Conservation (phyloP, 2,329 filamentous ascomycete genomes). For the Paraphoma chrysanthemicola region DNA sequence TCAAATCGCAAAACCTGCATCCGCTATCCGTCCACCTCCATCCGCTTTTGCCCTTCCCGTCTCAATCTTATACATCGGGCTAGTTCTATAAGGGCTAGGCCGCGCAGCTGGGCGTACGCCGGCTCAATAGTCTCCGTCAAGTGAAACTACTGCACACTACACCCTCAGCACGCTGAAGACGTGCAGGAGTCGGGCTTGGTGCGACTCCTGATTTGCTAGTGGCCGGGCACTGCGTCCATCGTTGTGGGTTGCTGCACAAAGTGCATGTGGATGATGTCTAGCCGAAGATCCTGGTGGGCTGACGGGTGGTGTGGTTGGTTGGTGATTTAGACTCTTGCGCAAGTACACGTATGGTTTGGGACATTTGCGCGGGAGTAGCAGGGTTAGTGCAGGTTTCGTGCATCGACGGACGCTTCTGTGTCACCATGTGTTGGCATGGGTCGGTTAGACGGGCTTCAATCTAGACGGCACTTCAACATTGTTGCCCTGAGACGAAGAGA, state of each 20-base stretch:
- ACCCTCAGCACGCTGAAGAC: conserved; percentile 22
- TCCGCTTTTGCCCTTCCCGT: conserved; percentile 8
- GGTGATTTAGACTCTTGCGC: conserved; percentile 14
- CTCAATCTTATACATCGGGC: conserved; percentile 13
- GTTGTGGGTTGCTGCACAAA: conserved; percentile 15
- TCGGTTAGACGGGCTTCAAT: conserved; percentile 13
- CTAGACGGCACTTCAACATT: not conserved
- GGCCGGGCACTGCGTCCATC: conserved; percentile 14
- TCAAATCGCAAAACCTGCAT: conserved; percentile 27
- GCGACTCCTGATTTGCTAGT: conserved; percentile 25
- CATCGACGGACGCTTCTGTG: conserved; percentile 11
- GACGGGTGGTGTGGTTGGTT: conserved; percentile 21
- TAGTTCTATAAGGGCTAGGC: conserved; percentile 8
- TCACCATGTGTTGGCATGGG: conserved; percentile 21
- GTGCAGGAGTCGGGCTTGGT: conserved; percentile 26
- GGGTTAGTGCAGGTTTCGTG: conserved; percentile 19
- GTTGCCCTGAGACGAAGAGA: too few species aligned
- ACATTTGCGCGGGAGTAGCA: conserved; percentile 17
- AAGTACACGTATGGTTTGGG: conserved; percentile 20
- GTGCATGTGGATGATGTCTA: conserved; percentile 15
- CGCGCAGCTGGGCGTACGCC: conserved; percentile 11
- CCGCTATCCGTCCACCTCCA: conserved; percentile 19
- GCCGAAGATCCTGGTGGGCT: conserved; percentile 14
- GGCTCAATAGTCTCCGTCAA: conserved; percentile 20
- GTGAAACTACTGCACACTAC: conserved; percentile 31